Evolutionary conservation across 2,329 filamentous ascomycete species (phyloP).

Genomic region (Trichoderma sp.): DNA sequence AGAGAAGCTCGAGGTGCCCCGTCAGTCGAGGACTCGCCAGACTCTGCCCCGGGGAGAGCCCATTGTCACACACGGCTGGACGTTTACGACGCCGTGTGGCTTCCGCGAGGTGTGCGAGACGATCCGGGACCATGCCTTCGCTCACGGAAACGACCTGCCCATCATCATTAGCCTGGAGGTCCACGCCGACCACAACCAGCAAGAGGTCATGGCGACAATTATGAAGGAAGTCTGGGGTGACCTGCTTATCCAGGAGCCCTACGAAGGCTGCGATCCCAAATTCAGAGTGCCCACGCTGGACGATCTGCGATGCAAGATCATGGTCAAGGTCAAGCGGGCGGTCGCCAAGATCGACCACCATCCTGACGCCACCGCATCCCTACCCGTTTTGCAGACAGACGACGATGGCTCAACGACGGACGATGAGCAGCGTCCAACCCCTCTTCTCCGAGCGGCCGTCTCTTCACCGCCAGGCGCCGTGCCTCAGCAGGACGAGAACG

Average conservation of each 20-base stretch:
- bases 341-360: constrained; percentile 40
- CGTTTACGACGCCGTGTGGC: constrained; percentile 79
- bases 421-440: constrained; percentile 42
- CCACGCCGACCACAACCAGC: constrained; percentile 78
- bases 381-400: constrained; percentile 35
- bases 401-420: constrained; percentile 50
- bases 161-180: constrained; percentile 93
- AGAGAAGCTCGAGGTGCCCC: constrained; percentile 41
- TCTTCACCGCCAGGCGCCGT: constrained; percentile 19
- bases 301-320: constrained; percentile 75
- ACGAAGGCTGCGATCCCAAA: constrained; percentile 53
- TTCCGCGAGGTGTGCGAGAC: constrained; percentile 86
- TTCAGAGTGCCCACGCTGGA: constrained; percentile 68
- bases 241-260: constrained; percentile 65
- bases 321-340: constrained; percentile 76
- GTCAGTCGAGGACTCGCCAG: constrained; percentile 33
- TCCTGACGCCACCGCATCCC: constrained; percentile 38
- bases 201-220: constrained; percentile 89
- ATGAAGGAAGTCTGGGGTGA: constrained; percentile 87
- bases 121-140: constrained; percentile 78
- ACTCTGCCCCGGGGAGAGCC: constrained; percentile 62
- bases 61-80: constrained; percentile 80
- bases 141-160: constrained; percentile 72
- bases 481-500: constrained; percentile 34
- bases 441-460: background rate